A percentile compares a stretch with the other conserved stretches of the same genome.
phyloP scores from a whole-genome alignment of 305 asterid genomes.

The Striga hermonthica region DNA sequence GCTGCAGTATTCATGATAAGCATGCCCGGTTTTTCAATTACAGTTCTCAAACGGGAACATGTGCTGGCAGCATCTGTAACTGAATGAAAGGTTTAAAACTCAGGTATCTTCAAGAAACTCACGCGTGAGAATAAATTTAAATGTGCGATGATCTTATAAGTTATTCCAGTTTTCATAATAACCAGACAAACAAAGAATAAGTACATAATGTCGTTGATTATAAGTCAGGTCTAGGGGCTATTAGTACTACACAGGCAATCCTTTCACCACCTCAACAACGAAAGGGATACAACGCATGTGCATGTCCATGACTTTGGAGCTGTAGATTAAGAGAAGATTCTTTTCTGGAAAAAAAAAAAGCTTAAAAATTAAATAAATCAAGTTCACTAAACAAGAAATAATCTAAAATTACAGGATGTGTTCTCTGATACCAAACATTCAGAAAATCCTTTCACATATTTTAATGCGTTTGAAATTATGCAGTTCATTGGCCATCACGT shows the following conservation, averaged over 20 bases:
- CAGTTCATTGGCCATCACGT: neutral
- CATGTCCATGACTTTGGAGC: neutral
- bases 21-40: slow-evolving; percentile 39
- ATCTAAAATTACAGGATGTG: neutral
- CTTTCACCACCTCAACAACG: neutral
- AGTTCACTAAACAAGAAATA: neutral
- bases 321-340: neutral
- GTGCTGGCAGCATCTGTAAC: slow-evolving; percentile 39
- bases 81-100: slow-evolving; percentile 17
- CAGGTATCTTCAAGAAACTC: slow-evolving; percentile 10
- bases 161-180: neutral
- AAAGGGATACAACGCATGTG: neutral
- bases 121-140: neutral
- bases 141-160: neutral
- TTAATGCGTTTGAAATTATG: neutral
- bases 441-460: slow-evolving; percentile 1
- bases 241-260: neutral
- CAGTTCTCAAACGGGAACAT: slow-evolving; percentile 38
- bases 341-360: neutral
- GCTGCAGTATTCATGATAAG: slow-evolving; percentile 36
- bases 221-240: neutral
- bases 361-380: neutral
- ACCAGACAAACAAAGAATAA: neutral
- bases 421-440: neutral
- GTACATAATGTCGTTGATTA: slow-evolving; percentile 4